These are phyloP conservation scores for Sanghuangporus baumii DNA, from an alignment of 1,284 basidiomycete genomes.

Conservation along the genomic window DNA sequence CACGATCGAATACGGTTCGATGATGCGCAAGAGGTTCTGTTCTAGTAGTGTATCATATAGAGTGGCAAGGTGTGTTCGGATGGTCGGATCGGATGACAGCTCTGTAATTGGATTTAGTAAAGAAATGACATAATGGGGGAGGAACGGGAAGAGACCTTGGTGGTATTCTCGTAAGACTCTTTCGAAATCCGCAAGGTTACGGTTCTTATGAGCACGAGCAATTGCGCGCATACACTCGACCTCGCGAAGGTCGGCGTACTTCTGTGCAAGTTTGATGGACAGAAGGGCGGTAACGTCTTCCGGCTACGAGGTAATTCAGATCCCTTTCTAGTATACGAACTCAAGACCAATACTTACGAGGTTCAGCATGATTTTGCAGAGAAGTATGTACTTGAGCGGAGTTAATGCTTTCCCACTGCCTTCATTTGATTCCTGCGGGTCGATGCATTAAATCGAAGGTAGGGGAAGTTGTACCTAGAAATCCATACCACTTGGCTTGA, in stretches of 20 bases:
- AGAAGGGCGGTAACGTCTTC: conserved; percentile 89
- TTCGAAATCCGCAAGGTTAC: conserved; percentile 89
- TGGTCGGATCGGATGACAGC: conserved; percentile 89
- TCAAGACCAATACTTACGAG: conserved; percentile 47
- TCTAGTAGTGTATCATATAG: conserved; percentile 94
- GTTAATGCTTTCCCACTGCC: conserved; percentile 47
- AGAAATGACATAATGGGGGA: background rate
- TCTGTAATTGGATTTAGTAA: conserved; percentile 40
- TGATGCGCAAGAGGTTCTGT: conserved; percentile 90
- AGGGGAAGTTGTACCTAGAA: conserved; percentile 30
- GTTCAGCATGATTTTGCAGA: conserved; percentile 98
- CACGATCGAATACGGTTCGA: conserved; percentile 92
- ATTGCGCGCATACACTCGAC: conserved; percentile 95
- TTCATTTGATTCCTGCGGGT: conserved; percentile 21
- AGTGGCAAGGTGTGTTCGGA: conserved; percentile 88
- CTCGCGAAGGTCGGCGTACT: conserved; percentile 78
- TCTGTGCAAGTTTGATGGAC: conserved; percentile 81
- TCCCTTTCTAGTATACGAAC: background rate
- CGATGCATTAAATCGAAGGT: background rate
- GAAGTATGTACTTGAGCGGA: conserved; percentile 94
- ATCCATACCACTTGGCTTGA: conserved; percentile 55
- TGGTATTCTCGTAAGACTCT: conserved; percentile 83
- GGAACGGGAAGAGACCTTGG: conserved; percentile 49
- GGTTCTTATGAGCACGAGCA: conserved; percentile 87
- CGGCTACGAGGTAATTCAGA: conserved; percentile 46